Percentiles rank a stretch among this genome's conserved stretches.
Conservation (phyloP, 768 basidiomycete genomes). For the Amanita rimosa region DNA sequence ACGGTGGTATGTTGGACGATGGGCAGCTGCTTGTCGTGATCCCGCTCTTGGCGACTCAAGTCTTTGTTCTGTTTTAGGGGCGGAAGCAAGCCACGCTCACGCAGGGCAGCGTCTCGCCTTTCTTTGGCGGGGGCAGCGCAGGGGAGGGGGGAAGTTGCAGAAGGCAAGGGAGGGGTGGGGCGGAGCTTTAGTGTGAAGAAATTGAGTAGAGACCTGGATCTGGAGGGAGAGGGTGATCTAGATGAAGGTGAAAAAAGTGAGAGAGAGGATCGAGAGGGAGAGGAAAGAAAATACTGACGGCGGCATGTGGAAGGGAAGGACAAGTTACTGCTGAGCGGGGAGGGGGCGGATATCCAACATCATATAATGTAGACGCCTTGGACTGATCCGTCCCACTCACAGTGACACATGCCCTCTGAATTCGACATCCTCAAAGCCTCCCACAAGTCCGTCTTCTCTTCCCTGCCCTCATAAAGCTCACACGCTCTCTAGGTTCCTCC, state of each 20-base stretch:
- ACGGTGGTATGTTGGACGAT: conserved; percentile 14
- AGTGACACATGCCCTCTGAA: conserved; percentile 41
- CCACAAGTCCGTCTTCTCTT: conserved; percentile 30
- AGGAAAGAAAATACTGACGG: background rate
- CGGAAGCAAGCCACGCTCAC: conserved; percentile 49
- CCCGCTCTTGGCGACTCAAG: conserved; percentile 28
- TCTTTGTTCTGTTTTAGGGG: conserved; percentile 29
- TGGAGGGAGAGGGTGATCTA: conserved; percentile 12
- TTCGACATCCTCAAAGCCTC: conserved; percentile 69
- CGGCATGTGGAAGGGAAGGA: background rate
- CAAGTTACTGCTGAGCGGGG: too few species aligned
- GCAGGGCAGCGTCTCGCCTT: conserved; percentile 43
- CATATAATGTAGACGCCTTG: too few species aligned
- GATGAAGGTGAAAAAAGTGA: background rate
- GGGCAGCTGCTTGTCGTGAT: conserved; percentile 25
- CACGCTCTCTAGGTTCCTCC: conserved; percentile 49
- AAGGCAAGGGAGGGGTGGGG: background rate
- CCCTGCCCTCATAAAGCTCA: background rate
- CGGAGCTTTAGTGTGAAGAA: conserved; percentile 22
- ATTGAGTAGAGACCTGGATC: conserved; percentile 21
- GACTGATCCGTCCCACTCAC: too few species aligned
- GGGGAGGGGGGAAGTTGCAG: conserved; percentile 6
- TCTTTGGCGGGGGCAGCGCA: conserved; percentile 20
- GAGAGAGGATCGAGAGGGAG: background rate
- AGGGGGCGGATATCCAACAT: too few species aligned